These are phyloP conservation scores for Fusarium cyanostomum DNA, from an alignment of 2,329 filamentous ascomycete species.

Conservation along the genomic window DNA sequence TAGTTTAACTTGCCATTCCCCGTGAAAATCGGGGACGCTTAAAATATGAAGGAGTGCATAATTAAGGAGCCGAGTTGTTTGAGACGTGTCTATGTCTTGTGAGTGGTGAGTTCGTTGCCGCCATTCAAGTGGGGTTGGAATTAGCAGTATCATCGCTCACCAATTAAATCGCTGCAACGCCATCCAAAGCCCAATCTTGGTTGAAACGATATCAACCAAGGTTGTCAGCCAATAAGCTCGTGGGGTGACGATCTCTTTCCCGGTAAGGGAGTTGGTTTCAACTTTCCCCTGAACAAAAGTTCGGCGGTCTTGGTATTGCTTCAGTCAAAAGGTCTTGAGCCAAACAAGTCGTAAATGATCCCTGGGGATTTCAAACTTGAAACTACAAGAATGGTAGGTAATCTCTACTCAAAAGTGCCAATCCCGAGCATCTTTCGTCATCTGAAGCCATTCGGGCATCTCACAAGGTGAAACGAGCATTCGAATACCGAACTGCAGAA, in stretches of 20 bases:
- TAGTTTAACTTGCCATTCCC: background rate
- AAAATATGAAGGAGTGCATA: constrained; percentile 28
- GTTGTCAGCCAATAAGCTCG: constrained; percentile 9
- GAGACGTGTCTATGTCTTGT: background rate
- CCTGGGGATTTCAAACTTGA: background rate
- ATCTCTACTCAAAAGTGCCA: constrained; percentile 24
- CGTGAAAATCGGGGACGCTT: constrained; percentile 8
- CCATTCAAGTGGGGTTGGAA: constrained; percentile 24
- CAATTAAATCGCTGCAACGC: constrained; percentile 16
- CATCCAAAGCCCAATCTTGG: constrained; percentile 1
- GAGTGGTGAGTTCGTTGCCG: constrained; percentile 31
- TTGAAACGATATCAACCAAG: constrained; percentile 26
- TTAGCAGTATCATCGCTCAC: constrained; percentile 23
- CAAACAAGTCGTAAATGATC: background rate
- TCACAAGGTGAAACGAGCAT: constrained; percentile 3
- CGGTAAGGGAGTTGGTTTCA: constrained; percentile 27
- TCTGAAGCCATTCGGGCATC: background rate
- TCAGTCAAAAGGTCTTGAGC: constrained; percentile 22
- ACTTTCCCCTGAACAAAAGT: constrained; percentile 24
- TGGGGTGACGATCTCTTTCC: constrained; percentile 27
- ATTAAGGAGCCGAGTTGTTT: constrained; percentile 14
- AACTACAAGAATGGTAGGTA: constrained; percentile 2
- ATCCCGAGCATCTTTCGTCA: constrained; percentile 16
- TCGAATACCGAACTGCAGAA: constrained; percentile 6
- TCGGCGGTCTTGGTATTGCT: background rate